Conservation (phyloP, 345 rosid genomes). For the Sapria himalayana region DNA sequence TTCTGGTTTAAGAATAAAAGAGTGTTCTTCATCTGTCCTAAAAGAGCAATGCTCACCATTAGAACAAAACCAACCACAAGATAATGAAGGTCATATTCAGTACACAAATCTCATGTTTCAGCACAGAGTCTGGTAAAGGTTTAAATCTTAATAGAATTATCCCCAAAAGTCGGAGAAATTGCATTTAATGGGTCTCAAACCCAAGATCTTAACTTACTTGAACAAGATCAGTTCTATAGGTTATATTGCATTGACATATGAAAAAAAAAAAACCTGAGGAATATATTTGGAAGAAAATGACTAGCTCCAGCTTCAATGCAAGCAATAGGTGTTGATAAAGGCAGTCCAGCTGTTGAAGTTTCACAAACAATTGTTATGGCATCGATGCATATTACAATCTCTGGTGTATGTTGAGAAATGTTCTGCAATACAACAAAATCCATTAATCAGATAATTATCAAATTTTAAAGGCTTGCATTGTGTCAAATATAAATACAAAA, state of each 20-base stretch:
- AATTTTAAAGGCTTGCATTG: too few species aligned
- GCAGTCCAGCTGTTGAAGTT: conserved; percentile 47
- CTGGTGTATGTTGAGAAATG: conserved; percentile 59
- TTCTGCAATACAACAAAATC: conserved; percentile 33
- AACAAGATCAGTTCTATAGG: too few species aligned
- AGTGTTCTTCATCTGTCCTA: conserved; percentile 98
- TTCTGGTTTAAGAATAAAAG: conserved; percentile 74
- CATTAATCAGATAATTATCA: conserved; percentile 2
- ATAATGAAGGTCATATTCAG: too few species aligned
- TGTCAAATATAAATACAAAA: too few species aligned
- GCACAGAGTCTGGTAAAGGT: too few species aligned
- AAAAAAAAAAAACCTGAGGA: conserved; percentile 64
- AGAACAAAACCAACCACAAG: conserved; percentile 4
- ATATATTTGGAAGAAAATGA: conserved; percentile 63
- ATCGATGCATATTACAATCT: conserved; percentile 61
- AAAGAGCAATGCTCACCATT: conserved; percentile 9
- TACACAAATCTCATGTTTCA: too few species aligned
- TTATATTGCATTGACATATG: too few species aligned
- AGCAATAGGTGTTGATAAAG: conserved; percentile 73
- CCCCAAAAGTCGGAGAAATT: too few species aligned
- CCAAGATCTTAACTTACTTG: too few species aligned
- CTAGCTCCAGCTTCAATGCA: conserved; percentile 84
- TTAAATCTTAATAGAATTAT: too few species aligned
- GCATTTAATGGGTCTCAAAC: too few species aligned
- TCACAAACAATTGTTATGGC: conserved; percentile 73